These are phyloP conservation scores for Apiotrichum mycotoxinovorans DNA, from an alignment of 1,284 basidiomycete species.

Conservation along the genomic window DNA sequence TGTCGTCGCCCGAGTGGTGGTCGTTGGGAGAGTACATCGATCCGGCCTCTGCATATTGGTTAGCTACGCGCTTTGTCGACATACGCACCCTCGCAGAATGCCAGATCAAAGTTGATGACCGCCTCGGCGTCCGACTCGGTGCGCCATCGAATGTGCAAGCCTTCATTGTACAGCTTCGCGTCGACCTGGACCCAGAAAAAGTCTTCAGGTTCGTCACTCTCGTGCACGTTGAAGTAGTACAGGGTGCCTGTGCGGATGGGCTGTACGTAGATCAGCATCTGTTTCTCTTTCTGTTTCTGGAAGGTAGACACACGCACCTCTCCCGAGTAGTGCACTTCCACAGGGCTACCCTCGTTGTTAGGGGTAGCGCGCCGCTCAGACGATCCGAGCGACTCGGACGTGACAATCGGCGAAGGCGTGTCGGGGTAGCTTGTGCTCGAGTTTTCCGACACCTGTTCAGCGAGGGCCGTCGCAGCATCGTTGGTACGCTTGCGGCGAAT, in stretches of 20 bases:
- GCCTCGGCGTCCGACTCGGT: conserved; percentile 71
- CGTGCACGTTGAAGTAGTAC: conserved; percentile 87
- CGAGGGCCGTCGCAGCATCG: conserved; percentile 23
- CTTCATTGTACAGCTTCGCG: conserved; percentile 72
- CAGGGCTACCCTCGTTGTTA: background rate
- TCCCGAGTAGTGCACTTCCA: conserved; percentile 30
- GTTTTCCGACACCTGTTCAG: conserved; percentile 5
- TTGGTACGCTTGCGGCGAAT: conserved; percentile 60
- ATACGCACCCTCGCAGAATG: conserved; percentile 60
- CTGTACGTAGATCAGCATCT: conserved; percentile 51
- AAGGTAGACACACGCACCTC: conserved; percentile 57
- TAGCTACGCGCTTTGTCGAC: background rate
- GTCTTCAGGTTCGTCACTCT: conserved; percentile 55
- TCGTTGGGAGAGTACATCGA: conserved; percentile 73
- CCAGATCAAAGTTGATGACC: conserved; percentile 72
- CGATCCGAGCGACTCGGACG: background rate
- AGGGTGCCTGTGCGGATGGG: conserved; percentile 74
- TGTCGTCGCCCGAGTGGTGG: conserved; percentile 70
- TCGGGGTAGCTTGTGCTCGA: background rate
- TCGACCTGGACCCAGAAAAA: conserved; percentile 81
- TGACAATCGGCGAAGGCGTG: background rate
- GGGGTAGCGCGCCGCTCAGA: background rate
- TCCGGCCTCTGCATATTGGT: conserved; percentile 61
- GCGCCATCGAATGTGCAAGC: conserved; percentile 76
- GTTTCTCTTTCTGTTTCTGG: too few species aligned